Conservation (phyloP, 306 rosid species). For the Cucurbita argyrosperma region DNA sequence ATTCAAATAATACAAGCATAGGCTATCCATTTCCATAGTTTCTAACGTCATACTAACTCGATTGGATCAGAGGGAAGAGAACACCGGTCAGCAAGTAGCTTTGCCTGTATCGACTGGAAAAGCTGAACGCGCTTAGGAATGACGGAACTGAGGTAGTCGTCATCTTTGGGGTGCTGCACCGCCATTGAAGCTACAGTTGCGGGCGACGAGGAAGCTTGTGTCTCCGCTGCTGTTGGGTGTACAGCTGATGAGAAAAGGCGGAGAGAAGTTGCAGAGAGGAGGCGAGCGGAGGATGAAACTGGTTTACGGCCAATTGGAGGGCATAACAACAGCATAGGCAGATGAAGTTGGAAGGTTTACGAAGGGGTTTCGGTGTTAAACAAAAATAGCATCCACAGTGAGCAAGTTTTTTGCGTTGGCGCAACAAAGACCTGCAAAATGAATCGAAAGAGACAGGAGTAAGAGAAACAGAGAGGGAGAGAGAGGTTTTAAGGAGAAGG, state of each 20-base stretch:
- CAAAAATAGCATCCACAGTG: not conserved
- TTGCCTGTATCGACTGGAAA: slow-evolving; percentile 37
- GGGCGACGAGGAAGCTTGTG: not conserved
- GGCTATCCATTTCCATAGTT: not conserved
- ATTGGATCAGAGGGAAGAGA: slow-evolving; percentile 64
- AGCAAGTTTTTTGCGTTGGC: not conserved
- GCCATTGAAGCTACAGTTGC: slow-evolving; percentile 7
- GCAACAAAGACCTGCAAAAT: not conserved
- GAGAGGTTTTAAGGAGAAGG: not conserved
- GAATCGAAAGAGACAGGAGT: not conserved
- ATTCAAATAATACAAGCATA: not conserved
- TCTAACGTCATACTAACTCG: slow-evolving; percentile 14
- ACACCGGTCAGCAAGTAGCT: slow-evolving; percentile 24
- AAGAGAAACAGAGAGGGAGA: not conserved
- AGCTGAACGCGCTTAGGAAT: slow-evolving; percentile 46
- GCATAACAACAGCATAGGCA: slow-evolving; percentile 2
- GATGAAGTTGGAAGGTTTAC: not conserved
- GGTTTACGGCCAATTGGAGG: not conserved
- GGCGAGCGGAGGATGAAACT: not conserved
- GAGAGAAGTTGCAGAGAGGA: not conserved
- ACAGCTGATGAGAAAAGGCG: slow-evolving; percentile 12
- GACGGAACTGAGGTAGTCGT: slow-evolving; percentile 29
- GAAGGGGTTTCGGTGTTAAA: not conserved
- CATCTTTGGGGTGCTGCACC: slow-evolving; percentile 51
- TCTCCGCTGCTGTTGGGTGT: not conserved